phyloP scores from a whole-genome alignment of 148 eudicot genomes.

The Cornus controversa region DNA sequence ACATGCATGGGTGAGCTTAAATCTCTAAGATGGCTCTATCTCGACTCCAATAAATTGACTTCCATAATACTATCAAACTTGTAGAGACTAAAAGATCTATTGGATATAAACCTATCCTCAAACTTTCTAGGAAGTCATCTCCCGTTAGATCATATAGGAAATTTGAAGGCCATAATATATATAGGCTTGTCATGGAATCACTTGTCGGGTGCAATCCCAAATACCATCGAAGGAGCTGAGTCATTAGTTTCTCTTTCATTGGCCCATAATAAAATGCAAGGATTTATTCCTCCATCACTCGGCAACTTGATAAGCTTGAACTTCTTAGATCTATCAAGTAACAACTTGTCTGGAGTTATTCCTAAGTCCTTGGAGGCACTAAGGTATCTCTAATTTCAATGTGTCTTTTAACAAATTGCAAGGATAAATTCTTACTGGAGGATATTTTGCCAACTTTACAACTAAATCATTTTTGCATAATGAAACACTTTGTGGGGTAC shows the following conservation, averaged over 20 bases:
- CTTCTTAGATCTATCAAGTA: constrained; percentile 18
- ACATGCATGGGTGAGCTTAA: constrained; percentile 23
- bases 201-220: constrained; percentile 24
- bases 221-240: constrained; percentile 17
- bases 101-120: constrained; percentile 23
- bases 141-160: constrained; percentile 8
- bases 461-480: constrained; percentile 21
- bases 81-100: constrained; percentile 17
- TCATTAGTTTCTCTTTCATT: constrained; percentile 22
- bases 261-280: constrained; percentile 21
- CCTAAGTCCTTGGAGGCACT: constrained; percentile 25
- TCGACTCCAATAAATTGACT: constrained; percentile 20
- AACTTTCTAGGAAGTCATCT: constrained; percentile 19
- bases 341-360: constrained; percentile 24
- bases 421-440: constrained; percentile 26
- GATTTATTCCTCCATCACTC: constrained; percentile 23
- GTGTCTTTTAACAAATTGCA: constrained; percentile 22
- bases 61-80: constrained; percentile 11
- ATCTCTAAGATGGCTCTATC: constrained; percentile 19
- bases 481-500: constrained; percentile 19
- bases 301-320: constrained; percentile 19
- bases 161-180: constrained; percentile 2
- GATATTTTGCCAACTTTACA: constrained; percentile 19
- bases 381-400: constrained; percentile 3
- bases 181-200: constrained; percentile 28